phyloP scores from a whole-genome alignment of 176 grass and related monocot species.

The Typha latifolia region DNA sequence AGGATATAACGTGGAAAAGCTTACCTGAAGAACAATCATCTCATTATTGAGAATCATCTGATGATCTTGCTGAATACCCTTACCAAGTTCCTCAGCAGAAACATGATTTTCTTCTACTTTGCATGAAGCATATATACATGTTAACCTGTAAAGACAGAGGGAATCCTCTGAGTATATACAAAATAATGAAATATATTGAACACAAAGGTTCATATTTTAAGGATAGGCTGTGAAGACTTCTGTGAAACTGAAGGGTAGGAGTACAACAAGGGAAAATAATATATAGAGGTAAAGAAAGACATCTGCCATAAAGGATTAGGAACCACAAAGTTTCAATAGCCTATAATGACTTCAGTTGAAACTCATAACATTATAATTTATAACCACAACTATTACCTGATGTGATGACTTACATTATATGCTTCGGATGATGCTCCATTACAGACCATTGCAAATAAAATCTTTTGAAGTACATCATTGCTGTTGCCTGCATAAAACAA shows the following conservation, averaged over 20 bases:
- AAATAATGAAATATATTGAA: not conserved
- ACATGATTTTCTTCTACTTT: slow-evolving; percentile 99
- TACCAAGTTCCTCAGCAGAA: slow-evolving; percentile 94
- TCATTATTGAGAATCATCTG: slow-evolving; percentile 94
- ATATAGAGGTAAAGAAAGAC: no score
- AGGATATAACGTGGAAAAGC: slow-evolving; percentile 11
- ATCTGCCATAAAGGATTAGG: no score
- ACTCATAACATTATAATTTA: not conserved
- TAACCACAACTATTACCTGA: slow-evolving; percentile 3
- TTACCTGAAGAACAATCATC: slow-evolving; percentile 76
- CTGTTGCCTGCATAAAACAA: slow-evolving; percentile 56
- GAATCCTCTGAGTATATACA: slow-evolving; percentile 5
- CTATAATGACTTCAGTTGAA: not conserved
- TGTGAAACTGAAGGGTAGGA: no score
- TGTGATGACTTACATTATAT: slow-evolving; percentile 78
- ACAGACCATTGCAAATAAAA: slow-evolving; percentile 93
- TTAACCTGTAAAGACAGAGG: slow-evolving; percentile 61
- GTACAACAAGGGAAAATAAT: no score
- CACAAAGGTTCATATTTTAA: not conserved
- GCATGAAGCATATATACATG: slow-evolving; percentile 94
- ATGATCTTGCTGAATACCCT: slow-evolving; percentile 92
- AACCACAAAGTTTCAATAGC: no score
- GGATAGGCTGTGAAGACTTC: not conserved
- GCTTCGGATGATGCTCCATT: slow-evolving; percentile 96
- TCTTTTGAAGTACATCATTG: slow-evolving; percentile 98